Evolutionary conservation across 2,329 filamentous ascomycete species (phyloP), one percentile per base, ranked within the genome.

Genomic region (Juglanconis juglandina): DNA sequence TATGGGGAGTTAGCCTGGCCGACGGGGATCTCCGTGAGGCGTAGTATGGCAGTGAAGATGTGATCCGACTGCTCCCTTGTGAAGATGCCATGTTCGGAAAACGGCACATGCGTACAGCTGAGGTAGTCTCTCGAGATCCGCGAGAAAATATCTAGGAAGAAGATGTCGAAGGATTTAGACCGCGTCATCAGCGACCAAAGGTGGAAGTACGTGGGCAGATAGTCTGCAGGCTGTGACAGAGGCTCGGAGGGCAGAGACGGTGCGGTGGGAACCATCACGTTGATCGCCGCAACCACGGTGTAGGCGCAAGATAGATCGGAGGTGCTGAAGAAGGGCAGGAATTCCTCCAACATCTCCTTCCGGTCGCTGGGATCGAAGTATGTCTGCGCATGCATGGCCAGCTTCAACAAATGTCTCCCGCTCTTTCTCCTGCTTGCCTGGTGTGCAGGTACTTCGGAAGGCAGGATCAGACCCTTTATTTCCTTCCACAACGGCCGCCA

Each of bases 1-100:
- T 99, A 99, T 0, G 95, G 91, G 1, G 94, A 97, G 50, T 91
- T 96, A 3, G 95, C 90, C 76, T 99, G 95, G 3, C 95, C 94
- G 11, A 99, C 95, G 2, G 95, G 95, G 58, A 99, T 99, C 71
- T 98, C 94, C 13, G 96, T 87, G 58, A 99, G 75, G 53, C 96
- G 85, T 59, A 99, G 77, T 60, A 97, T 87, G 9, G 95, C 89
- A 0, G 95, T 98, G 73, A 97, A 98, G 67, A 99, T 90, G 60
- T 96, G 81, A 61, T 94, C 89, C 0, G 93, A 95, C 75, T 99
- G 95, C 66, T 96, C 92, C 65, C 87, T 86, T 1, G 92, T 96
- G 75, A 96, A 98, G 65, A 99, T 90, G 66, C 95, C 95, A 76
- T 93, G 88, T 66, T 93, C 86, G 2, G 87, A 87, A 70, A 96